Conservation (phyloP, 2,329 filamentous ascomycete species). For the Leptosphaerulina australis region DNA sequence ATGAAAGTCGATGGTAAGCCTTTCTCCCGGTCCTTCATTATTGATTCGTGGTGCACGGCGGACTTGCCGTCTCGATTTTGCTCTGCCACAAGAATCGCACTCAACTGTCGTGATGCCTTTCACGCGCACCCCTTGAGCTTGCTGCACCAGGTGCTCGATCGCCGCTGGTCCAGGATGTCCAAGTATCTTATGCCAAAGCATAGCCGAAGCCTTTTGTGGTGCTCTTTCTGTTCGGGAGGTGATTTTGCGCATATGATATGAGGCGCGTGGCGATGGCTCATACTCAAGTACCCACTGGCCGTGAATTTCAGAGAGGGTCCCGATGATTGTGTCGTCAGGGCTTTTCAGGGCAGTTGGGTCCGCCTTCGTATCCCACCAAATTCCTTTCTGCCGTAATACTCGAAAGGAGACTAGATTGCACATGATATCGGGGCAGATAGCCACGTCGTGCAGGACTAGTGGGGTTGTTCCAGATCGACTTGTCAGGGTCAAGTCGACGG, state of each 20-base stretch:
- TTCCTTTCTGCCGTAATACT: too few relatives aligned
- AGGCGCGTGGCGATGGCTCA: too few relatives aligned
- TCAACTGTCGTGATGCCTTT: not conserved
- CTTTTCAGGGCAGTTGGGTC: too few relatives aligned
- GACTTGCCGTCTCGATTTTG: not conserved
- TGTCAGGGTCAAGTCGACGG: not conserved
- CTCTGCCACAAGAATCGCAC: not conserved
- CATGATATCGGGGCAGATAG: not conserved
- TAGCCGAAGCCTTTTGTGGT: too few relatives aligned
- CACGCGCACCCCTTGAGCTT: not conserved
- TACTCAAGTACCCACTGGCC: too few relatives aligned
- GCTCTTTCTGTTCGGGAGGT: too few relatives aligned
- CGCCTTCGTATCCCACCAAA: too few relatives aligned
- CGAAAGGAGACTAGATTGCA: too few relatives aligned
- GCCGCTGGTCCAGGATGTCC: not conserved
- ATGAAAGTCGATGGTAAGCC: conserved; percentile 7
- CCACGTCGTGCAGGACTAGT: not conserved
- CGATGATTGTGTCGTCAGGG: too few relatives aligned
- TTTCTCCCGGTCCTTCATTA: not conserved
- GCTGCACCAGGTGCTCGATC: not conserved
- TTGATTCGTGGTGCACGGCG: not conserved
- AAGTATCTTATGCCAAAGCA: too few relatives aligned
- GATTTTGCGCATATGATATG: too few relatives aligned
- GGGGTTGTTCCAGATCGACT: not conserved
- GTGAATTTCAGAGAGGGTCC: too few relatives aligned